Evolutionary conservation across 2,329 filamentous ascomycete species (phyloP).

Genomic region (Fusarium musae): DNA sequence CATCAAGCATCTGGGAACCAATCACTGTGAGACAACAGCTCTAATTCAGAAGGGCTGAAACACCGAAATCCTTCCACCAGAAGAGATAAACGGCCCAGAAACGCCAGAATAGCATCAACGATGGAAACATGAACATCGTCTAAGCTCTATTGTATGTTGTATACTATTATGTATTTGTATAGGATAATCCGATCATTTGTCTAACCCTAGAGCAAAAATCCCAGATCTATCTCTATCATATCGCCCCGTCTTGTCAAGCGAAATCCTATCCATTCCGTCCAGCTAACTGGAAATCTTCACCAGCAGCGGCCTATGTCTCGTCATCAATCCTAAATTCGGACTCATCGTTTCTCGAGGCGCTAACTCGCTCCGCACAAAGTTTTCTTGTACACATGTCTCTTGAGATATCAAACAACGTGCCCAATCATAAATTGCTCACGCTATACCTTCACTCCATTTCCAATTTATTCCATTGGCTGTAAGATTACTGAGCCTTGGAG

Average conservation of each 20-base stretch:
- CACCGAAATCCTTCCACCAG: background rate
- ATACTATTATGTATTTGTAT: constrained; percentile 38
- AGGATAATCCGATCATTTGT: constrained; percentile 44
- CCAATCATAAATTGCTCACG: constrained; percentile 33
- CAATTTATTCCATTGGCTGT: constrained; percentile 43
- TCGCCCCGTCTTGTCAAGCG: constrained; percentile 26
- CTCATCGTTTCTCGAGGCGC: constrained; percentile 38
- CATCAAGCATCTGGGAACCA: background rate
- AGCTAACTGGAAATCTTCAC: constrained; percentile 34
- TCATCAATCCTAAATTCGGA: constrained; percentile 44
- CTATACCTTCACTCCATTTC: constrained; percentile 5
- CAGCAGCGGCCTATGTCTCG: constrained; percentile 35
- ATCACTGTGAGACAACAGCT: background rate
- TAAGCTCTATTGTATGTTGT: constrained; percentile 30
- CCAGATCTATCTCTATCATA: constrained; percentile 44
- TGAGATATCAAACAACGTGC: constrained; percentile 37
- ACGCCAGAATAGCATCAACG: background rate
- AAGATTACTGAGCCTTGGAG: constrained; percentile 47
- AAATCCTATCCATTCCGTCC: constrained; percentile 34
- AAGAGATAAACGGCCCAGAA: background rate
- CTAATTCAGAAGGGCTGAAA: background rate
- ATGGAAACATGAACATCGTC: constrained; percentile 18
- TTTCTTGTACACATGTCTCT: constrained; percentile 40
- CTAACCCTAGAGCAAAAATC: constrained; percentile 40
- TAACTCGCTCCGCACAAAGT: constrained; percentile 36